These are phyloP conservation scores for Boletus pseudo-olivaceus DNA, from an alignment of 768 basidiomycete genomes.

Conservation along the genomic window DNA sequence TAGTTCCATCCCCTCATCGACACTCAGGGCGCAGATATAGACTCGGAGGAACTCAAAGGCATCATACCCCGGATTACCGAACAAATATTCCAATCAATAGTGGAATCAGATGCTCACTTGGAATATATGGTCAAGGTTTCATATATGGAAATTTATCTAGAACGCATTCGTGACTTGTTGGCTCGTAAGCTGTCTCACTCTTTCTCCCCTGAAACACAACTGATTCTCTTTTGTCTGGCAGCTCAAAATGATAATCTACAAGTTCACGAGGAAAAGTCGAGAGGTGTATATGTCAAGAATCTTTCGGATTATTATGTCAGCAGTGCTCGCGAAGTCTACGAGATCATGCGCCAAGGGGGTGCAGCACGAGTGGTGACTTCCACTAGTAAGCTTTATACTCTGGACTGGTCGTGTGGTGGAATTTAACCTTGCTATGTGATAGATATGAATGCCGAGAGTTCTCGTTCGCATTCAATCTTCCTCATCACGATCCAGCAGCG, in stretches of 20 bases:
- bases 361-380: slow-evolving; percentile 87
- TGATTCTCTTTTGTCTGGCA: slow-evolving; percentile 24
- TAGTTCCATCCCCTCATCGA: slow-evolving; percentile 8
- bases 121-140: slow-evolving; percentile 99
- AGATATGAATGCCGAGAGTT: slow-evolving; percentile 99
- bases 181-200: slow-evolving; percentile 63
- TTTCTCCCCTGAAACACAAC: not conserved
- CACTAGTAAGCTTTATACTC: slow-evolving; percentile 66
- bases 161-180: slow-evolving; percentile 90
- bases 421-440: slow-evolving; percentile 7
- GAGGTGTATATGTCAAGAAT: slow-evolving; percentile 97
- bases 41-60: slow-evolving; percentile 87
- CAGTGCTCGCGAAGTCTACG: slow-evolving; percentile 92
- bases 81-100: slow-evolving; percentile 97
- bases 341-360: slow-evolving; percentile 98
- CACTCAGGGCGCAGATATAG: slow-evolving; percentile 91
- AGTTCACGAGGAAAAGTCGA: slow-evolving; percentile 96
- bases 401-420: not conserved
- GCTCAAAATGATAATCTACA: slow-evolving; percentile 98
- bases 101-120: slow-evolving; percentile 89
- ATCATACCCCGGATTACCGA: slow-evolving; percentile 98
- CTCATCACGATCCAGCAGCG: slow-evolving; percentile 95
- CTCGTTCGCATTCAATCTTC: slow-evolving; percentile 98
- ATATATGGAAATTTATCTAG: slow-evolving; percentile 99
- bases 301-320: slow-evolving; percentile 98